These are phyloP conservation scores for Macrolepiota dolichaula DNA, from an alignment of 768 basidiomycete species.

Conservation along the genomic window DNA sequence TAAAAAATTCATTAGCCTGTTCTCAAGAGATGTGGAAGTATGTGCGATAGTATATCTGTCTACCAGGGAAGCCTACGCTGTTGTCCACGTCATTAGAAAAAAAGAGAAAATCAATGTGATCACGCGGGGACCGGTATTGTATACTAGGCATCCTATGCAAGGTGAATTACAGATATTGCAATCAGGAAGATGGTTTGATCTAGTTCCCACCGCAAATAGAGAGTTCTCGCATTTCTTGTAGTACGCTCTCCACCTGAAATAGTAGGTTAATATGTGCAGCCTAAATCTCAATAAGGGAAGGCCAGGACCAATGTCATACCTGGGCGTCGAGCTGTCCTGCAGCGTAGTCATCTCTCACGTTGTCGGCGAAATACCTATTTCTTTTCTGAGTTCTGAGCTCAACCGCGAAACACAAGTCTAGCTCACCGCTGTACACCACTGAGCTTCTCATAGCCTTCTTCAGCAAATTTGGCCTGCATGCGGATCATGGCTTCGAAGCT, in stretches of 20 bases:
- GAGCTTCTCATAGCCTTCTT: constrained; percentile 97
- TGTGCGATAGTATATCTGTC: background rate
- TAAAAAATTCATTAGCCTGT: no score
- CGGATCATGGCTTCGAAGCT: constrained; percentile 99
- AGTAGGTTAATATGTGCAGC: background rate
- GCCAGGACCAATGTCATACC: constrained; percentile 40
- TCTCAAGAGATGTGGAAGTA: no score
- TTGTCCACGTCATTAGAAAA: background rate
- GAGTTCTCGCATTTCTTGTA: constrained; percentile 95
- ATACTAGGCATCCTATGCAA: background rate
- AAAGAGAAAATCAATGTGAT: background rate
- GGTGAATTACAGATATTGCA: background rate
- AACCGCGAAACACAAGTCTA: background rate
- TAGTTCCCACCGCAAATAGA: constrained; percentile 82
- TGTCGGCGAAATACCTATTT: constrained; percentile 81
- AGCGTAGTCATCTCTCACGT: constrained; percentile 93
- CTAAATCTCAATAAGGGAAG: background rate
- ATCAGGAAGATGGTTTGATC: constrained; percentile 5
- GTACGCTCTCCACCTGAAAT: constrained; percentile 83
- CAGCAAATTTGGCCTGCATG: constrained; percentile 96
- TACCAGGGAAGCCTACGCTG: background rate
- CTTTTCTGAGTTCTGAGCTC: background rate
- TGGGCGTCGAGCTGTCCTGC: constrained; percentile 95
- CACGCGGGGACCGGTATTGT: background rate
- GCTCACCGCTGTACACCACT: constrained; percentile 85